Evolutionary conservation across 2,329 filamentous ascomycete genomes (phyloP), one percentile per base, ranked within the genome.

Genomic region (Beauveria sp.): DNA sequence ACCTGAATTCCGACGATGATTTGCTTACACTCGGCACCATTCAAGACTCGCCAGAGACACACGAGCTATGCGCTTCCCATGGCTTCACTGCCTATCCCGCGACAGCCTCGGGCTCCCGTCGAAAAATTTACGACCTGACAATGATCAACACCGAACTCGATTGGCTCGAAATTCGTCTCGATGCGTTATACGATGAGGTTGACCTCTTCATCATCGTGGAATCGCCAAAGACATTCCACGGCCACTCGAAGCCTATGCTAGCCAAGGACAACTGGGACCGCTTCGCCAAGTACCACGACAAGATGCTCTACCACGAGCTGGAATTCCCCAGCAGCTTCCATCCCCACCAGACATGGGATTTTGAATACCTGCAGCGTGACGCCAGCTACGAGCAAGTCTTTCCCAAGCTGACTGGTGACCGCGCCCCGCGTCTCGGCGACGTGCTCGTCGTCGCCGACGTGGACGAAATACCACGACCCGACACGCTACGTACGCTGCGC

Each of bases 201-300:
- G 85, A 88, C 72, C 86, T 86, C 72, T 88, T 87, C 67, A 76
- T 88, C 67, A 78, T 88, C 31, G 78, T 88, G 57, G 86, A 88
- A 72, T 79, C 81, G 0, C 70, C 74, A n/a, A 78, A 74, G 55
- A 87, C 84, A 1, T 88, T 88, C 66, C 85, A 84, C 16, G 80
- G 80, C 43, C 73, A 73, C 1, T 71, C 76, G 9, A 88, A 88
- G 71, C 78, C 81, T 1, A 74, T 87, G 14, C 69, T 76, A 40
- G 76, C 87, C 61, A 74, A 75, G 63, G 75, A 82, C 12, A 82
- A 82, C 71, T 80, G 82, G 76, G 70, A 75, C 26, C 73, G 73
- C 12, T 85, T 88, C 67, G 67, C 71, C 16, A 69, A 75, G 12
- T 88, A 81, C 67, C 77, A 81, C 65, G 71, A 79, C 66, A 84